Conservation (phyloP, 1,284 basidiomycete genomes). For the Ceratobasidium sp. region DNA sequence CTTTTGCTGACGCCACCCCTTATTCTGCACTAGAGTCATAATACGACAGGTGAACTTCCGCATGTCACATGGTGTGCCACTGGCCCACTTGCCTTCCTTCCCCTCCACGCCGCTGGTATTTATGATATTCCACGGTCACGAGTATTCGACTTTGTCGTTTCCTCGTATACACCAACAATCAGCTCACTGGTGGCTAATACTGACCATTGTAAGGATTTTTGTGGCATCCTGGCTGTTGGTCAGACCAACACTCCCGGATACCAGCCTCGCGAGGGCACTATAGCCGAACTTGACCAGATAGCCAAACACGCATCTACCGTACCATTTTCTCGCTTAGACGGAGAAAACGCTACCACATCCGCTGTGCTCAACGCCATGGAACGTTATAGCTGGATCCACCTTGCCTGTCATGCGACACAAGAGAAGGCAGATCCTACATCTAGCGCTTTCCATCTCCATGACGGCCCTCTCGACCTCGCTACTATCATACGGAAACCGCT, state of each 20-base stretch:
- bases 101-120: slow-evolving; percentile 8
- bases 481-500: too few species aligned
- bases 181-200: background rate
- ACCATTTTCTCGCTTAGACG: background rate
- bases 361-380: slow-evolving; percentile 2
- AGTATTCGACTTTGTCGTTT: slow-evolving; percentile 17
- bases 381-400: too few species aligned
- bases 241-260: background rate
- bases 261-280: background rate
- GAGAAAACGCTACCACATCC: background rate
- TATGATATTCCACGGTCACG: background rate
- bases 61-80: slow-evolving; percentile 31
- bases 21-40: background rate
- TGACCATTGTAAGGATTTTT: background rate
- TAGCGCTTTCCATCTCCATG: too few species aligned
- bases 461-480: too few species aligned
- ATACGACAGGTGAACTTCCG: background rate
- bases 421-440: too few species aligned
- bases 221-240: background rate
- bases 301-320: background rate
- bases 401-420: too few species aligned
- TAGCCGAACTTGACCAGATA: background rate
- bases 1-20: too few species aligned
- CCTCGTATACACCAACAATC: slow-evolving; percentile 15
- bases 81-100: slow-evolving; percentile 16